phyloP scores from a whole-genome alignment of 306 rosid species.

The Herpetospermum pedunculosum region DNA sequence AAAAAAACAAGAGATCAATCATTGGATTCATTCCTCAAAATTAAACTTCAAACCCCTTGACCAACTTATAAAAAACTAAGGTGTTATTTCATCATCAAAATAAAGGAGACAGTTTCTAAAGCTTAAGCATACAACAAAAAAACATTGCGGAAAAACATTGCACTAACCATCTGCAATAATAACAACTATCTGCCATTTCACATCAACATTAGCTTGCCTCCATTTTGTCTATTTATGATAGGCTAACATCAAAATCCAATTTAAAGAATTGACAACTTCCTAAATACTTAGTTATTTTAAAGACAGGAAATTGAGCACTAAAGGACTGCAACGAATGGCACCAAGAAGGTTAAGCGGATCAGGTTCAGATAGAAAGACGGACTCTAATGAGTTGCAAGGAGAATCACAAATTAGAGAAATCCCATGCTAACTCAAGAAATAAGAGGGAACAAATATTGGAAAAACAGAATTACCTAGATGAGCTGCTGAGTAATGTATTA shows the following conservation, averaged over 20 bases:
- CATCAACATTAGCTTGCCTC: neutral
- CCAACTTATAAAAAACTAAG: neutral
- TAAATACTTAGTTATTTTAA: neutral
- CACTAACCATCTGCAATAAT: neutral
- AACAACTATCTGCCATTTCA: neutral
- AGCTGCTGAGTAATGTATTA: conserved; percentile 94
- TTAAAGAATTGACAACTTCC: too few species aligned
- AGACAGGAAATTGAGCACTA: neutral
- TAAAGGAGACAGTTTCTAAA: neutral
- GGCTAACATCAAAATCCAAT: too few species aligned
- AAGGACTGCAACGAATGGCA: neutral
- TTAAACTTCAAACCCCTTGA: neutral
- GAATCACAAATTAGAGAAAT: neutral
- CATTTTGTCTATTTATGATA: neutral
- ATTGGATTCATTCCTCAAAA: too few species aligned
- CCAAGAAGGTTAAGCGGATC: neutral
- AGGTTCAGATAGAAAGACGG: neutral
- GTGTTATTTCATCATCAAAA: neutral
- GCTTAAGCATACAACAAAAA: neutral
- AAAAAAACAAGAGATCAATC: too few species aligned
- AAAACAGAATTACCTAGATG: conserved; percentile 64
- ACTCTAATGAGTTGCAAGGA: neutral
- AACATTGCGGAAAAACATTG: too few species aligned
- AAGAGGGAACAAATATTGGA: neutral
- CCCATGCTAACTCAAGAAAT: neutral